Percentiles rank a stretch among this genome's conserved stretches.
phyloP scores from a whole-genome alignment of 2,329 filamentous ascomycete genomes.

The Calonectria multiphialidica region DNA sequence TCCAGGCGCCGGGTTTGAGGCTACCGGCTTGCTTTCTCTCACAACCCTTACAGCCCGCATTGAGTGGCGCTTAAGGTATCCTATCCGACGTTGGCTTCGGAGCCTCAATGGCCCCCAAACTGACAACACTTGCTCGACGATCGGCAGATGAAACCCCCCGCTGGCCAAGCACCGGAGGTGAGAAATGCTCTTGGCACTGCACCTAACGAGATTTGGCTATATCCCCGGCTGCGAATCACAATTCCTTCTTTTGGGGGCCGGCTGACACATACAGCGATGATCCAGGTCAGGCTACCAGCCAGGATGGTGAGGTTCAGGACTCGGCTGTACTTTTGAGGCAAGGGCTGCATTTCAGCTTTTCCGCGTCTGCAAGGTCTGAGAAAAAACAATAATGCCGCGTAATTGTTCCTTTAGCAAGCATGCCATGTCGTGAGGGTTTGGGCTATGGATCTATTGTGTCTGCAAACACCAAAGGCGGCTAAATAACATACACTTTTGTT shows the following conservation, averaged over 20 bases:
- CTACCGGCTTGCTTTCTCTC: not conserved
- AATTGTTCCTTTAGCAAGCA: not conserved
- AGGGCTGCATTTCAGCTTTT: not conserved
- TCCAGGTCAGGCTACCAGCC: not conserved
- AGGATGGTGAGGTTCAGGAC: not conserved
- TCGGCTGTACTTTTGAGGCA: not conserved
- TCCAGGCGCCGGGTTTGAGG: no score
- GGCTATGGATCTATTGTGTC: not conserved
- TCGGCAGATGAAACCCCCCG: not conserved
- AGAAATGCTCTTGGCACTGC: not conserved
- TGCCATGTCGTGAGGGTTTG: not conserved
- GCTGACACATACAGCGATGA: not conserved
- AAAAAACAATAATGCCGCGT: not conserved
- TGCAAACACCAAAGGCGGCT: not conserved
- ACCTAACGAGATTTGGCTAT: not conserved
- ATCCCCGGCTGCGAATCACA: not conserved
- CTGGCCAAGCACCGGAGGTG: not conserved
- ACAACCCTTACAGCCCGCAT: not conserved
- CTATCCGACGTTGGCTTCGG: not conserved
- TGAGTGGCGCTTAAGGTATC: not conserved
- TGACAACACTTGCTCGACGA: not conserved
- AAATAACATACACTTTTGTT: not conserved
- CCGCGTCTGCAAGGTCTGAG: not conserved
- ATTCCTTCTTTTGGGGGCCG: not conserved
- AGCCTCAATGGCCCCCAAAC: not conserved